Conservation (phyloP, 2,329 filamentous ascomycete species). For the Emydomyces testavorans region DNA sequence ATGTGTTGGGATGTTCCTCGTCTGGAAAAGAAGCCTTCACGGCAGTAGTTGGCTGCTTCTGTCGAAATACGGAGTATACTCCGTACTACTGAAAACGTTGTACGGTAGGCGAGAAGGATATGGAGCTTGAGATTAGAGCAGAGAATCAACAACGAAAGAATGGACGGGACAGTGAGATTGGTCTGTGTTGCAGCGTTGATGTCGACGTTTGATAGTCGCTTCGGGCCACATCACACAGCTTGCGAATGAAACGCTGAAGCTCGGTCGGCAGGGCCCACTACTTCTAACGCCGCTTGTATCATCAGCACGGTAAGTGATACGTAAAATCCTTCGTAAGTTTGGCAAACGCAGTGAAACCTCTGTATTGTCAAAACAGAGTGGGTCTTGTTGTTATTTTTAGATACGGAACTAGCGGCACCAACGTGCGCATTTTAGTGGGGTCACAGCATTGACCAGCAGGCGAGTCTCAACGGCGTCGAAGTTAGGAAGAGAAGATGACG, state of each 20-base stretch:
- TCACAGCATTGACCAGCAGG: neutral
- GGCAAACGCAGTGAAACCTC: neutral
- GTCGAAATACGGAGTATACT: too few relatives aligned
- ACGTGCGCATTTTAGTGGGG: neutral
- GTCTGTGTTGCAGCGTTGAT: too few relatives aligned
- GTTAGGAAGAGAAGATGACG: neutral
- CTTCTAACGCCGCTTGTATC: too few relatives aligned
- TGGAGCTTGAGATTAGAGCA: too few relatives aligned
- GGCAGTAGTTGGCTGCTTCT: neutral
- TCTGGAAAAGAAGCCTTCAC: neutral
- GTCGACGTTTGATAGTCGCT: too few relatives aligned
- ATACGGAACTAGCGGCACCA: neutral
- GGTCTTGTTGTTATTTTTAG: neutral
- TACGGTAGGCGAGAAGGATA: too few relatives aligned
- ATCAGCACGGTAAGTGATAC: neutral
- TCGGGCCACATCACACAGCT: too few relatives aligned
- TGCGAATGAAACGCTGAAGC: too few relatives aligned
- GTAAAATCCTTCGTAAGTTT: constrained; percentile 3
- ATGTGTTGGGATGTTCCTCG: neutral
- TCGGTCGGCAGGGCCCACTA: too few relatives aligned
- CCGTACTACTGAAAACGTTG: too few relatives aligned
- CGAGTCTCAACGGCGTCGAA: neutral
- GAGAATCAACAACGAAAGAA: too few relatives aligned
- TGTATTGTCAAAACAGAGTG: constrained; percentile 1
- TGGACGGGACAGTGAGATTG: too few relatives aligned